phyloP scores from a whole-genome alignment of 768 basidiomycete species.

The Tubosaeta brunneosetosa region DNA sequence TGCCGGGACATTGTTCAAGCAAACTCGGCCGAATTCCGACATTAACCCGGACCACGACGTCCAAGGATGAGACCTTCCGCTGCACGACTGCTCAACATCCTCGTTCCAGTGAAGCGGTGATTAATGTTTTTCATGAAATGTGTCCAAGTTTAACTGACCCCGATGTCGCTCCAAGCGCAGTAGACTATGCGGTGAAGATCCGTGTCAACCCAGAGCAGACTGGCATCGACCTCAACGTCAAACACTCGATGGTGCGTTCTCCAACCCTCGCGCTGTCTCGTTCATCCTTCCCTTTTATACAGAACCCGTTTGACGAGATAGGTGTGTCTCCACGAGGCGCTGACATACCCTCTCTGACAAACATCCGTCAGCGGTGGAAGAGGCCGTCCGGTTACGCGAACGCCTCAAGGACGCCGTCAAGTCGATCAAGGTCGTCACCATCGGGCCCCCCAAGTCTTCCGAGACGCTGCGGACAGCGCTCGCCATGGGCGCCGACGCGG shows the following conservation, averaged over 20 bases:
- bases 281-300: conserved; percentile 1
- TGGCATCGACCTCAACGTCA: conserved; percentile 93
- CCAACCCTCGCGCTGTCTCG: not conserved
- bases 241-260: conserved; percentile 90
- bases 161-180: conserved; percentile 49
- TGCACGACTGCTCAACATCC: conserved; percentile 72
- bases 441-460: conserved; percentile 84
- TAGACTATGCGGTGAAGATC: conserved; percentile 99
- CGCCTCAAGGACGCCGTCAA: conserved; percentile 69
- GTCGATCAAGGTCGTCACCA: conserved; percentile 88
- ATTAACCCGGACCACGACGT: conserved; percentile 8
- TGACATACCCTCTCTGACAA: not conserved
- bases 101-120: conserved; percentile 91
- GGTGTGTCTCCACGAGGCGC: conserved; percentile 42
- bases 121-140: not conserved
- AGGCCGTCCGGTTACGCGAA: conserved; percentile 93
- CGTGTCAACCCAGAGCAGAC: conserved; percentile 94
- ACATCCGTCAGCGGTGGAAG: conserved; percentile 74
- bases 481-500: conserved; percentile 96
- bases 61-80: conserved; percentile 70
- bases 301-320: conserved; percentile 99
- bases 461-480: conserved; percentile 95
- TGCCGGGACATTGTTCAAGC: not conserved
- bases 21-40: conserved; percentile 13
- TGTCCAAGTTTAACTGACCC: not conserved